These are phyloP conservation scores for Colletotrichum sp. DNA, from an alignment of 2,329 filamentous ascomycete genomes.

Conservation along the genomic window DNA sequence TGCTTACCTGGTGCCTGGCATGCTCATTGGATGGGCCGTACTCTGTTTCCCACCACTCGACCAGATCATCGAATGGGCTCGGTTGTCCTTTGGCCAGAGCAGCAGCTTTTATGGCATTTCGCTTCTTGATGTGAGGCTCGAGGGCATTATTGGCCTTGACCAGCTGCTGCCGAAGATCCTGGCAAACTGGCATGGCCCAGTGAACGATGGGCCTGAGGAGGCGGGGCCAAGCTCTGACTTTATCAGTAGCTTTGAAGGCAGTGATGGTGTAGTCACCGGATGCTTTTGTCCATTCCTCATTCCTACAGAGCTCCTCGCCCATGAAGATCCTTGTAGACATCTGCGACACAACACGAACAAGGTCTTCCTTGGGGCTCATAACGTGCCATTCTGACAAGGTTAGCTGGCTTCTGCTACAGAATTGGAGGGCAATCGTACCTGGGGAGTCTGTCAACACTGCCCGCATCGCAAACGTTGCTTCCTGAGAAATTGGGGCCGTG, in stretches of 20 bases:
- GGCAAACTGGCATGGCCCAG: constrained; percentile 20
- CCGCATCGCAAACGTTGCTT: not conserved
- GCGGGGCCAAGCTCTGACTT: constrained; percentile 18
- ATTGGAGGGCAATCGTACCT: not conserved
- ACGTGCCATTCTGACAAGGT: constrained; percentile 10
- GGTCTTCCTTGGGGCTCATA: not conserved
- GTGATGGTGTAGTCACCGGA: not conserved
- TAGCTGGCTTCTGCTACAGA: not conserved
- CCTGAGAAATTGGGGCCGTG: not conserved
- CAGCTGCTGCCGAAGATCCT: not conserved
- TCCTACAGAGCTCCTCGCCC: constrained; percentile 19
- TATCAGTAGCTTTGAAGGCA: not conserved
- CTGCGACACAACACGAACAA: constrained; percentile 4
- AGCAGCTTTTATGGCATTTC: not conserved
- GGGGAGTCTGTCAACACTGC: not conserved
- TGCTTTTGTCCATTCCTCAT: constrained; percentile 18
- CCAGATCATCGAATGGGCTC: constrained; percentile 18
- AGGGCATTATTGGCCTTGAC: not conserved
- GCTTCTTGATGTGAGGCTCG: constrained; percentile 12
- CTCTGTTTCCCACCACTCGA: constrained; percentile 23
- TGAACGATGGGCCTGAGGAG: constrained; percentile 17
- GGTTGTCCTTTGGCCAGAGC: not conserved
- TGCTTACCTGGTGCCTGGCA: constrained; percentile 35
- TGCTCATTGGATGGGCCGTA: not conserved
- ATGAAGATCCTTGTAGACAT: constrained; percentile 23